phyloP scores from a whole-genome alignment of 495 filamentous ascomycete genomes.

The Cercophora scortea region DNA sequence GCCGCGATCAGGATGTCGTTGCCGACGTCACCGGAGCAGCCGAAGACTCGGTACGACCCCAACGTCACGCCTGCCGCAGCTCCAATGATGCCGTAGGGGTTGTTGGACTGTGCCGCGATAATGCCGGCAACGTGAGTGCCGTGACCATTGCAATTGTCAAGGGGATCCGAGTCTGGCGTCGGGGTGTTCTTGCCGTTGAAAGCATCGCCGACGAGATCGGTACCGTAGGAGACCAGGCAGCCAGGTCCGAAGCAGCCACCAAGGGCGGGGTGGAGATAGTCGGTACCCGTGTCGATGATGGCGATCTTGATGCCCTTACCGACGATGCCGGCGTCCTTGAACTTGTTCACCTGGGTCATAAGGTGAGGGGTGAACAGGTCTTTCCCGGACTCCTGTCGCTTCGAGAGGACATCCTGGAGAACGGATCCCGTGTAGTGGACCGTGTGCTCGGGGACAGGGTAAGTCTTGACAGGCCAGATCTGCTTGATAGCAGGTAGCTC shows the following conservation, averaged over 20 bases:
- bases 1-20: slow-evolving; percentile 49
- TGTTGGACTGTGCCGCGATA: slow-evolving; percentile 44
- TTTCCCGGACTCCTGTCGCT: slow-evolving; percentile 23
- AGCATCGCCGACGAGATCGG: slow-evolving; percentile 44
- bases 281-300: slow-evolving; percentile 43
- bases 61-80: slow-evolving; percentile 48
- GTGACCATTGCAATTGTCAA: slow-evolving; percentile 38
- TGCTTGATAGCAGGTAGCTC: slow-evolving; percentile 35
- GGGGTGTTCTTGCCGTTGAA: slow-evolving; percentile 36
- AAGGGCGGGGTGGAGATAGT: slow-evolving; percentile 51
- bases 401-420: slow-evolving; percentile 18
- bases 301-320: slow-evolving; percentile 42
- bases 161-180: slow-evolving; percentile 37
- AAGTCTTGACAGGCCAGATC: slow-evolving; percentile 38
- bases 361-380: slow-evolving; percentile 36
- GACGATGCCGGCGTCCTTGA: slow-evolving; percentile 32
- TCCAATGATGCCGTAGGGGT: slow-evolving; percentile 44
- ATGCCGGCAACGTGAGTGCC: slow-evolving; percentile 46
- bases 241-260: slow-evolving; percentile 49
- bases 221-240: slow-evolving; percentile 47
- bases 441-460: slow-evolving; percentile 34
- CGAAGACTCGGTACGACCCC: slow-evolving; percentile 49
- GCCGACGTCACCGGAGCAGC: slow-evolving; percentile 36
- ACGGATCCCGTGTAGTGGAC: slow-evolving; percentile 34
- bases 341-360: slow-evolving; percentile 44